Evolutionary conservation across 2,329 filamentous ascomycete species (phyloP), one percentile per base, ranked within the genome.

Genomic region (Dothistroma pini): DNA sequence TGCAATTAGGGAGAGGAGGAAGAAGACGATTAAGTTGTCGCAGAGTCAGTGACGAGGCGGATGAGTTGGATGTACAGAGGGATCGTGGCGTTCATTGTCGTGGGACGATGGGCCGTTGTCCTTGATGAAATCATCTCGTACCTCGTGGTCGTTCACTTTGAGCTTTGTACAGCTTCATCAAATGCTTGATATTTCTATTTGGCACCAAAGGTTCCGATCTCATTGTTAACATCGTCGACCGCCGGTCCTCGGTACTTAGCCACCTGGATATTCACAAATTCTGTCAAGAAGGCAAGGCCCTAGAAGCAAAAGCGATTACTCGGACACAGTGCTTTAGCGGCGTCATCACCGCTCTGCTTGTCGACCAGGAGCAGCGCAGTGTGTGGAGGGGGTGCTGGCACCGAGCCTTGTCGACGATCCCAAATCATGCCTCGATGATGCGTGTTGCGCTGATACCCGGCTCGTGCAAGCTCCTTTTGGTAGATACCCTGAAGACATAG

Each of bases 1-100:
- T 25, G 77, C 87, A 38, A 81, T 96, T 67, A 82, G 82, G 62
- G 89, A 72, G 60, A 70, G 60, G 69, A 70, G 63, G 65, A 68
- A 71, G 66, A 71, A 65, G 63, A 59, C 63, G 50, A 64, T 51
- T 34, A 66, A 68, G 63, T 64, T 60, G 52, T 22, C n/a, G 14
- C 53, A 53, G 31, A 47, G 55, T 49, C 53, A 56, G 38, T 62
- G 35, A 56, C 4, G n/a, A 29, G 2, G 25, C 25, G 25, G 25
- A 29, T 29, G 25, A 6, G 25, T 6, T 3, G 25, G 25, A 29
- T 29, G 25, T 2, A 29, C 25, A 6, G 25, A 29, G 25, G 25
- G 25, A 29, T 29, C 25, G 25, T 29, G 25, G 25, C 25, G 25
- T 29, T 29, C 25, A 29, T 29, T 29, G 25, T 29, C 25, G 25